phyloP scores from a whole-genome alignment of 805 yeast genomes.

The Hanseniaspora mollemarum region DNA sequence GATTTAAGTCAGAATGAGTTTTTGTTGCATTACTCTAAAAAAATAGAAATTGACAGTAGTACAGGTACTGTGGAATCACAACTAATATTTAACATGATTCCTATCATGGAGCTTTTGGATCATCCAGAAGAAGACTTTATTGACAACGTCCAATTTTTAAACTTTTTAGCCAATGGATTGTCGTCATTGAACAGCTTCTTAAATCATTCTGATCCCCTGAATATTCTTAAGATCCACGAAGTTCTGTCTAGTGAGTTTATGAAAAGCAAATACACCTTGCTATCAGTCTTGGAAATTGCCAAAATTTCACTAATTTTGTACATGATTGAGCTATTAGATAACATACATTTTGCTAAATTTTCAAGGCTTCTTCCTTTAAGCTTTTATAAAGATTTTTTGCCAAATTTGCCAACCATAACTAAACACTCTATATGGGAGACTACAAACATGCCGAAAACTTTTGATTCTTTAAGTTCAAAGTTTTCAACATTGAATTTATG shows the following conservation, averaged over 20 bases:
- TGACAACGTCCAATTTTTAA: slow-evolving; percentile 20
- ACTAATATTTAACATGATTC: slow-evolving; percentile 13
- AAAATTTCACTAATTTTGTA: slow-evolving; percentile 2
- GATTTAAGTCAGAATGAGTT: slow-evolving; percentile 7
- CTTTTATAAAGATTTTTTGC: slow-evolving; percentile 5
- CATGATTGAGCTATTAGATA: slow-evolving; percentile 8
- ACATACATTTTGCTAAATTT: slow-evolving; percentile 9
- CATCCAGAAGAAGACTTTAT: slow-evolving; percentile 26
- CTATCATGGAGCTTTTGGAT: slow-evolving; percentile 28
- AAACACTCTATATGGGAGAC: slow-evolving; percentile 10
- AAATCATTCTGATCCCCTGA: neutral
- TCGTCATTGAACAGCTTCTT: neutral
- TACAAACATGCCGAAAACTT: neutral
- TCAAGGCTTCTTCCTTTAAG: slow-evolving; percentile 8
- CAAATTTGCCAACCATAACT: slow-evolving; percentile 9
- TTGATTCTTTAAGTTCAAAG: neutral
- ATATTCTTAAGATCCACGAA: slow-evolving; percentile 9
- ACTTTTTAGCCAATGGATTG: slow-evolving; percentile 1
- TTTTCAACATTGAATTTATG: slow-evolving; percentile 2
- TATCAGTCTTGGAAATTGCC: slow-evolving; percentile 6
- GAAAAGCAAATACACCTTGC: slow-evolving; percentile 8
- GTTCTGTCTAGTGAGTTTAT: slow-evolving; percentile 3
- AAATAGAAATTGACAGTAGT: neutral
- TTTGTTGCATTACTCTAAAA: neutral
- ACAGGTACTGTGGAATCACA: neutral